Conservation (phyloP, 2,329 filamentous ascomycete species). For the Colletotrichum siamense region DNA sequence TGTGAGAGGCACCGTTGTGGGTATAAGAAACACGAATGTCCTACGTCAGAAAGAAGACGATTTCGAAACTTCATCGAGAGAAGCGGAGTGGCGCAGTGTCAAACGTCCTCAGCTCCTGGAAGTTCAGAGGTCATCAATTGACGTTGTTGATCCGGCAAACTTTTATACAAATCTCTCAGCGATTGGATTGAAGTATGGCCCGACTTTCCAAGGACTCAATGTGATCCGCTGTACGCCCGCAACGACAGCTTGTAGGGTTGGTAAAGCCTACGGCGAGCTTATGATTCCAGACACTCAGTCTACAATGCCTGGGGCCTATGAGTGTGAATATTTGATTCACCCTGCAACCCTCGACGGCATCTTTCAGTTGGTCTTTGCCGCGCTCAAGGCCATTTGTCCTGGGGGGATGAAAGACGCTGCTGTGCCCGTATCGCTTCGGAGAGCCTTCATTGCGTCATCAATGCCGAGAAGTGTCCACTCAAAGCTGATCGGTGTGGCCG, state of each 20-base stretch:
- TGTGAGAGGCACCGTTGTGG: background rate
- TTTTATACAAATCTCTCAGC: slow-evolving; percentile 20
- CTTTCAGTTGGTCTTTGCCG: slow-evolving; percentile 30
- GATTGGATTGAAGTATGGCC: slow-evolving; percentile 19
- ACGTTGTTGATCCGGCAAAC: slow-evolving; percentile 28
- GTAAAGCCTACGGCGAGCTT: slow-evolving; percentile 19
- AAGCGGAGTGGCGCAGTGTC: background rate
- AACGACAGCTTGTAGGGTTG: slow-evolving; percentile 20
- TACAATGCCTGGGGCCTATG: slow-evolving; percentile 1
- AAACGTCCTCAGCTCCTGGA: background rate
- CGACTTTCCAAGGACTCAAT: slow-evolving; percentile 15
- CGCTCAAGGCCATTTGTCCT: slow-evolving; percentile 31
- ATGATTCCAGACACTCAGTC: background rate
- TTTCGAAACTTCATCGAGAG: slow-evolving; percentile 24
- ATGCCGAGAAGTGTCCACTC: background rate
- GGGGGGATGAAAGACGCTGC: slow-evolving; percentile 34
- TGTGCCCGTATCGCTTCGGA: slow-evolving; percentile 32
- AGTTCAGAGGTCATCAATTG: background rate
- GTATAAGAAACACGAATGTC: background rate
- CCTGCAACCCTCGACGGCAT: slow-evolving; percentile 6
- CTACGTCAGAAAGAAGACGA: slow-evolving; percentile 27
- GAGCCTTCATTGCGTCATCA: slow-evolving; percentile 27
- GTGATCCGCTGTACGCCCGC: slow-evolving; percentile 26
- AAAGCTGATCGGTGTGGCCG: background rate
- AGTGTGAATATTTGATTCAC: slow-evolving; percentile 6